Percentiles rank a stretch among this genome's conserved stretches.
These are phyloP conservation scores for Sugiyamaella smithiae DNA, from an alignment of 805 yeast species.

Conservation along the genomic window DNA sequence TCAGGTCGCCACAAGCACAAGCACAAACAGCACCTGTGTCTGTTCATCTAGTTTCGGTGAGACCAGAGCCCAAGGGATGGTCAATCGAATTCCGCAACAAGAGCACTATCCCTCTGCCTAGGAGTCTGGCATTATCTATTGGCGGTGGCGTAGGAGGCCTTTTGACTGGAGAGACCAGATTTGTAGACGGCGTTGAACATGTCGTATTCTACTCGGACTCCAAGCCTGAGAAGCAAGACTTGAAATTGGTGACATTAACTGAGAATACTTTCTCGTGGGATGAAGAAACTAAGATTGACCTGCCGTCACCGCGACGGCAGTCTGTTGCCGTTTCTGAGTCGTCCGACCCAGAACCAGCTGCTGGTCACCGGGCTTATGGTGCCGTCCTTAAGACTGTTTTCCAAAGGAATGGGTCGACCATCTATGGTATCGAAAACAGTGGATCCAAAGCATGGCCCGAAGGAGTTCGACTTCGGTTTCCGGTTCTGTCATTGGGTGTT, in stretches of 20 bases:
- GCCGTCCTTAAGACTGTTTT: background rate
- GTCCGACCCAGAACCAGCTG: background rate
- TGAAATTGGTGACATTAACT: slow-evolving; percentile 17
- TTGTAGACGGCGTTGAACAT: background rate
- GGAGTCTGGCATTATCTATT: background rate
- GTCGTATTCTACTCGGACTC: background rate
- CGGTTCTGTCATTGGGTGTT: background rate
- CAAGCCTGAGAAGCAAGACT: slow-evolving; percentile 35
- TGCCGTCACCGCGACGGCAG: background rate
- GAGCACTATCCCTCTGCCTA: background rate
- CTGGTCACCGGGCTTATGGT: too few relatives aligned
- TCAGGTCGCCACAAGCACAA: background rate
- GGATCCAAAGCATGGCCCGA: slow-evolving; percentile 21
- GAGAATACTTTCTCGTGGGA: background rate
- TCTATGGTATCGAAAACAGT: slow-evolving; percentile 13
- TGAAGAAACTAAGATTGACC: background rate
- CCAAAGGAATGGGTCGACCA: background rate
- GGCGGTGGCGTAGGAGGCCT: background rate
- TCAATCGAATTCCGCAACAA: background rate
- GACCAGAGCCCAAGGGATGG: background rate
- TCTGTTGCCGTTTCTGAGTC: background rate
- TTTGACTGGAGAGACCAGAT: background rate
- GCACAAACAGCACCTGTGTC: background rate
- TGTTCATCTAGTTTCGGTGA: background rate
- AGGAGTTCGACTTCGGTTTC: slow-evolving; percentile 8